Conservation (phyloP, 441 rosid genomes). For the Jatropha podagrica region DNA sequence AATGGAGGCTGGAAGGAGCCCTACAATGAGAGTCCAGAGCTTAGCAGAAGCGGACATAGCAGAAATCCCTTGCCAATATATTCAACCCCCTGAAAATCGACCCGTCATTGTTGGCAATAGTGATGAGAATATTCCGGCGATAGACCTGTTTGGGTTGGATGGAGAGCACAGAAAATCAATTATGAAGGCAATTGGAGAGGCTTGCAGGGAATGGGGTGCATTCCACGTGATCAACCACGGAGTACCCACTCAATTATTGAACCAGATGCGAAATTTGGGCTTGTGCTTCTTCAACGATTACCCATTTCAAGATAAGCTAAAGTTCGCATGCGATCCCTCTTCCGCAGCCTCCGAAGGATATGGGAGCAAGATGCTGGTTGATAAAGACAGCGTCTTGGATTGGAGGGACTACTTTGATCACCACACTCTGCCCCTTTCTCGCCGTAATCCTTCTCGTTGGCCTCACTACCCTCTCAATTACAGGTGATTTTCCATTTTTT, state of each 20-base stretch:
- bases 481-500: conserved; percentile 37
- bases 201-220: conserved; percentile 83
- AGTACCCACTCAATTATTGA: conserved; percentile 50
- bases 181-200: conserved; percentile 42
- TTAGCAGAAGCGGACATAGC: conserved; percentile 41
- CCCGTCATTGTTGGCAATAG: conserved; percentile 26
- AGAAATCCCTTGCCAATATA: conserved; percentile 67
- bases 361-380: conserved; percentile 69
- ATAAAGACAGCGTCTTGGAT: conserved; percentile 49
- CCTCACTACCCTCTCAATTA: conserved; percentile 63
- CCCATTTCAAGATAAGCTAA: conserved; percentile 60
- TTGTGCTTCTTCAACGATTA: conserved; percentile 60
- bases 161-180: conserved; percentile 18
- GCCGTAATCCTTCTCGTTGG: conserved; percentile 72
- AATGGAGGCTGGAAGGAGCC: neutral
- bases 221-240: conserved; percentile 84
- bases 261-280: conserved; percentile 43
- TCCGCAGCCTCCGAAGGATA: conserved; percentile 83
- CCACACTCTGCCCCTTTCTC: conserved; percentile 77
- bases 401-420: conserved; percentile 99
- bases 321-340: conserved; percentile 61
- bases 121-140: conserved; percentile 38
- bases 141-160: conserved; percentile 43
- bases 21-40: conserved; percentile 50
- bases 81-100: conserved; percentile 63